A percentile compares a stretch with the other conserved stretches of the same genome.
Evolutionary conservation across 1,139 yeast species (phyloP).

Genomic region (Geotrichum aggregatum): DNA sequence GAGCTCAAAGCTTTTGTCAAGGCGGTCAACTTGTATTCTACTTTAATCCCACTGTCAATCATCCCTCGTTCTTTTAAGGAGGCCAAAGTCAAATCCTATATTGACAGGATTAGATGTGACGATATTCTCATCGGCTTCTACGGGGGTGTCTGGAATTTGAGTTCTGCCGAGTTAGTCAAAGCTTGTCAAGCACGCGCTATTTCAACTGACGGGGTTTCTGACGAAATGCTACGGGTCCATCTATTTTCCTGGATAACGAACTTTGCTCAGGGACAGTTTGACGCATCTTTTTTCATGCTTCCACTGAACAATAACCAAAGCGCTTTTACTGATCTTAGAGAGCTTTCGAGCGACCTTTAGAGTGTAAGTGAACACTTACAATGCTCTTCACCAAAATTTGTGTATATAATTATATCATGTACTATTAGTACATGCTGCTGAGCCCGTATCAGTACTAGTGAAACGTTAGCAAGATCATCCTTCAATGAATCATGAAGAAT

Average conservation of each 20-base stretch:
- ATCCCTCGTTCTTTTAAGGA: conserved; percentile 13
- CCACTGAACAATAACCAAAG: background rate
- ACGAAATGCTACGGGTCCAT: conserved; percentile 21
- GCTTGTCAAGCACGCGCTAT: conserved; percentile 36
- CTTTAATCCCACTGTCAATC: conserved; percentile 9
- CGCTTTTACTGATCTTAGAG: background rate
- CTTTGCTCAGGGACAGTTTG: conserved; percentile 26
- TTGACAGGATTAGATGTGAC: conserved; percentile 32
- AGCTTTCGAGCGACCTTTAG: conserved; percentile 4
- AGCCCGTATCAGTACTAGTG: background rate
- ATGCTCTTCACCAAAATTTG: background rate
- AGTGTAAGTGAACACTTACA: background rate
- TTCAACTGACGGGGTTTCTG: conserved; percentile 10
- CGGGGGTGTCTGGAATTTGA: conserved; percentile 34
- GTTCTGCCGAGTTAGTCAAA: conserved; percentile 28
- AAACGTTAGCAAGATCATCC: background rate
- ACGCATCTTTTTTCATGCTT: conserved; percentile 28
- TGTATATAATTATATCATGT: background rate
- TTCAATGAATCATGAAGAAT: no score
- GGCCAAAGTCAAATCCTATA: conserved; percentile 24
- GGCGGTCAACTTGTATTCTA: conserved; percentile 12
- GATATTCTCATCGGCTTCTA: conserved; percentile 32
- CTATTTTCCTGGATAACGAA: conserved; percentile 28
- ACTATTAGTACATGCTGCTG: background rate
- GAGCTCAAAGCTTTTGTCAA: conserved; percentile 5